Percentiles rank a stretch among this genome's conserved stretches.
phyloP scores from a whole-genome alignment of 768 basidiomycete species.

The Auricularia sp. region DNA sequence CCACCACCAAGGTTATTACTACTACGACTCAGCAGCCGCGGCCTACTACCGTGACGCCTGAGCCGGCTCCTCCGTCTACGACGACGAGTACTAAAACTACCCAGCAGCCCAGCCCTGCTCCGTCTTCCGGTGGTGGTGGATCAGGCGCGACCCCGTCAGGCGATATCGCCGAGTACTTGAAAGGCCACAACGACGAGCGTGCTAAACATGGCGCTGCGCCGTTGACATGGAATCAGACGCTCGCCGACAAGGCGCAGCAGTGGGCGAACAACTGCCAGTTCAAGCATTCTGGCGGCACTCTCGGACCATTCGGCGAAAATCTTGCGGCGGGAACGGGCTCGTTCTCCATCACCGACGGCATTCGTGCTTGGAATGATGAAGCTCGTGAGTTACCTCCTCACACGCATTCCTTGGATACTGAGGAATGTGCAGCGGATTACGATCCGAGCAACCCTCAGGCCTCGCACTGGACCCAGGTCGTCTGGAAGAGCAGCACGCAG shows the following conservation, averaged over 20 bases:
- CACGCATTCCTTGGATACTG: neutral
- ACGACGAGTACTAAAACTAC: slow-evolving; percentile 12
- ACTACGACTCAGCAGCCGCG: slow-evolving; percentile 1
- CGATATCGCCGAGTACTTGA: slow-evolving; percentile 46
- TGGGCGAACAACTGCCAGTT: slow-evolving; percentile 65
- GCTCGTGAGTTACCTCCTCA: slow-evolving; percentile 12
- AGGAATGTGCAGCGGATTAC: slow-evolving; percentile 36
- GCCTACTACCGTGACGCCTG: slow-evolving; percentile 10
- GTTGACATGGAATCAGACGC: slow-evolving; percentile 52
- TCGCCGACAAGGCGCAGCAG: slow-evolving; percentile 54
- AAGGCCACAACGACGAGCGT: slow-evolving; percentile 53
- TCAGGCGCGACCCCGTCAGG: slow-evolving; percentile 22
- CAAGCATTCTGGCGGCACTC: slow-evolving; percentile 55
- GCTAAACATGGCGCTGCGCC: slow-evolving; percentile 51
- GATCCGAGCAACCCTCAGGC: slow-evolving; percentile 43
- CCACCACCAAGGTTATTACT: slow-evolving; percentile 8
- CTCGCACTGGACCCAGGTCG: slow-evolving; percentile 69
- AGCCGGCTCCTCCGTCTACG: slow-evolving; percentile 14
- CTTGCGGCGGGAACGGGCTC: slow-evolving; percentile 61
- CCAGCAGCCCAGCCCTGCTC: slow-evolving; percentile 11
- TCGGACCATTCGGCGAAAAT: slow-evolving; percentile 65
- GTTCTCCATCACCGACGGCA: slow-evolving; percentile 39
- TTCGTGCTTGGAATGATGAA: slow-evolving; percentile 61
- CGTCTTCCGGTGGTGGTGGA: slow-evolving; percentile 8
- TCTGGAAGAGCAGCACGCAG: slow-evolving; percentile 59